Evolutionary conservation across 1,139 yeast genomes (phyloP).

Genomic region (Geotrichum bryndzae): DNA sequence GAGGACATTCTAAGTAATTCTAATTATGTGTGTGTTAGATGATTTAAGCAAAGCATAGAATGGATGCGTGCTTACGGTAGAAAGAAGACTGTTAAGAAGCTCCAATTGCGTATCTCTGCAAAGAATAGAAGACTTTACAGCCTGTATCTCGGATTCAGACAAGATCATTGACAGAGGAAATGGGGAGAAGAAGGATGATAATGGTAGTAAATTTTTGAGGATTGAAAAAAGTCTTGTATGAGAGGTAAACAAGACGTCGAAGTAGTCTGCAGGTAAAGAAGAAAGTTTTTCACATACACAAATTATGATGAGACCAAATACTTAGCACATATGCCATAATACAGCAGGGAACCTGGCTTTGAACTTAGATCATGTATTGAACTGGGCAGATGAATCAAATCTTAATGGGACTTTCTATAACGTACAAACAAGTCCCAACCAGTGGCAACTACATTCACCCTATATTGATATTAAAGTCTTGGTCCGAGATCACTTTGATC

Average conservation of each 20-base stretch:
- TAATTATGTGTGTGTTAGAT: background rate
- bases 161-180: background rate
- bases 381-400: background rate
- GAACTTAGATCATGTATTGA: background rate
- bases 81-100: slow-evolving; percentile 16
- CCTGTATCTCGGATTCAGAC: background rate
- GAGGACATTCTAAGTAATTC: slow-evolving; percentile 24
- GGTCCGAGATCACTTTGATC: background rate
- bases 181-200: background rate
- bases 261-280: background rate
- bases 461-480: background rate
- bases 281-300: background rate
- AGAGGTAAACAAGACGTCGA: background rate
- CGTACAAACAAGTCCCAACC: background rate
- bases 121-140: slow-evolving; percentile 4
- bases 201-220: background rate
- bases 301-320: background rate
- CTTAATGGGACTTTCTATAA: no score
- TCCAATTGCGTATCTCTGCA: slow-evolving; percentile 18
- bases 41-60: background rate
- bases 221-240: background rate
- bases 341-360: background rate
- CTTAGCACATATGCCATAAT: background rate
- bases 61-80: slow-evolving; percentile 6
- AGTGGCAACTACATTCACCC: background rate